Conservation (phyloP, 78 protist genomes). For the Mastigamoeba balamuthi region DNA sequence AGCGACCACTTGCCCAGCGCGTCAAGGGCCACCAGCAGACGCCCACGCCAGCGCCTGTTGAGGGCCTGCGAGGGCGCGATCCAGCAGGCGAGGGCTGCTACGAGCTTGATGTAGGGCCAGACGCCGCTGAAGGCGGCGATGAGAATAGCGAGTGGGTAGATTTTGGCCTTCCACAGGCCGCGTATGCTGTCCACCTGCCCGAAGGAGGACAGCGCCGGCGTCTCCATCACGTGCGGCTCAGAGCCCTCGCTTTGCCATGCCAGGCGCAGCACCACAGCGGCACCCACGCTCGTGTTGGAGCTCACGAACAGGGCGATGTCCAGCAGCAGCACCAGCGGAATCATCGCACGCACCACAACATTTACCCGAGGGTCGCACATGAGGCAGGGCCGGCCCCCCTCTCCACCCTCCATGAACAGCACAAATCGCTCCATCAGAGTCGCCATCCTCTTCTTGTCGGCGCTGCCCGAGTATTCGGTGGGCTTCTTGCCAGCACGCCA, state of each 20-base stretch:
- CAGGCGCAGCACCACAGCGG: conserved; percentile 6
- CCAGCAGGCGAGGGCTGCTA: conserved; percentile 7
- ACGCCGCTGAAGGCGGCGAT: conserved; percentile 30
- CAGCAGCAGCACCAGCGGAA: background rate
- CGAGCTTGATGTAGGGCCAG: conserved; percentile 54
- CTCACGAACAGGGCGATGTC: conserved; percentile 9
- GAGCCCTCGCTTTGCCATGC: no score
- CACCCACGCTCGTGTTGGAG: conserved; percentile 25
- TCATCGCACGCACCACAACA: background rate
- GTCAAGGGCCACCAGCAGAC: conserved; percentile 5
- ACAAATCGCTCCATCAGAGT: no score
- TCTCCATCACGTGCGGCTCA: no score
- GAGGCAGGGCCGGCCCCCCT: background rate
- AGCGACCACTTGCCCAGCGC: conserved; percentile 48
- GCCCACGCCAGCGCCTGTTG: background rate
- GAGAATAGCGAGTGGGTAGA: conserved; percentile 28
- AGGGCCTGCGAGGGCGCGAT: background rate
- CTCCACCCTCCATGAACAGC: no score
- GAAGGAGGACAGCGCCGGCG: conserved; percentile 13
- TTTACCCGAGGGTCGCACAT: background rate
- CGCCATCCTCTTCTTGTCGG: no score
- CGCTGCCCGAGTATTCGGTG: no score
- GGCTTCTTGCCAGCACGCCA: no score
- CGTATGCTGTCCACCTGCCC: conserved; percentile 11
- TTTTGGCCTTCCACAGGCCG: conserved; percentile 42